Conservation (phyloP, 2,329 filamentous ascomycete species). For the Curvularia lunata region DNA sequence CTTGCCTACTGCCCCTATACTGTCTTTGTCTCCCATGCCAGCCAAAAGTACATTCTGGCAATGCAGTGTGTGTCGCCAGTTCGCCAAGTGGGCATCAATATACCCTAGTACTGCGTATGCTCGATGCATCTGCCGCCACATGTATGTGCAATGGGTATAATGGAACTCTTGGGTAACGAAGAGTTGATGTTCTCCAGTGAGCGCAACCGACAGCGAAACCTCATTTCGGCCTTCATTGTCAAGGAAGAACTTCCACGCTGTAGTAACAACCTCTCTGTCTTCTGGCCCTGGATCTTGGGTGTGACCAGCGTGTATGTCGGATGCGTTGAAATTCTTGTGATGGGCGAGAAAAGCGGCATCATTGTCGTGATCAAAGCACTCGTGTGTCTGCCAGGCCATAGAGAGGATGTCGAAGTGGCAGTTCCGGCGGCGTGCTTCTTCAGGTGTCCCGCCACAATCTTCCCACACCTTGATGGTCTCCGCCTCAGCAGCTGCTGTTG, state of each 20-base stretch:
- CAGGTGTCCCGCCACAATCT: background rate
- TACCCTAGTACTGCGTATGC: background rate
- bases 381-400: background rate
- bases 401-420: background rate
- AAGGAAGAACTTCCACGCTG: background rate
- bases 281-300: background rate
- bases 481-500: background rate
- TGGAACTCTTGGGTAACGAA: background rate
- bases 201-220: background rate
- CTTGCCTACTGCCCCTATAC: background rate
- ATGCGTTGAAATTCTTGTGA: background rate
- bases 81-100: background rate
- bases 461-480: background rate
- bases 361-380: background rate
- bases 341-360: background rate
- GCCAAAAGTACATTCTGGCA: background rate
- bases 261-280: background rate
- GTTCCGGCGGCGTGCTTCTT: background rate
- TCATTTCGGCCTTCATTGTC: background rate
- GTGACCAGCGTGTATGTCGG: background rate
- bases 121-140: slow-evolving; percentile 1
- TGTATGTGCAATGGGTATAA: background rate
- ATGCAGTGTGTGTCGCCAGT: background rate
- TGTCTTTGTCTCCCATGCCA: background rate
- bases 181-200: background rate